Conservation (phyloP, 805 yeast species). For the Crinitomyces ghanaensis region DNA sequence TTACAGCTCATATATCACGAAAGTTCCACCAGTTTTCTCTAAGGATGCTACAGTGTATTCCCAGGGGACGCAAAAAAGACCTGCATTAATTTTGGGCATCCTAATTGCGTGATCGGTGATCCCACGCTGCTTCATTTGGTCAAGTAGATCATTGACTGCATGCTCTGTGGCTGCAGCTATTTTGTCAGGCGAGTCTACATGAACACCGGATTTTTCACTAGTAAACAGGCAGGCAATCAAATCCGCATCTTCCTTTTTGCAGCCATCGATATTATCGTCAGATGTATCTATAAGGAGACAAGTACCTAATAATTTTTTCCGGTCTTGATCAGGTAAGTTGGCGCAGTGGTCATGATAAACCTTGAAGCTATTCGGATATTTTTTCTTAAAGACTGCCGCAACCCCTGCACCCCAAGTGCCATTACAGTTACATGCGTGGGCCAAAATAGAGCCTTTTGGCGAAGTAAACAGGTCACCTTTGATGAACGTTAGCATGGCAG, state of each 20-base stretch:
- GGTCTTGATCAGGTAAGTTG: conserved; percentile 15
- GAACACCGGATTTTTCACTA: conserved; percentile 39
- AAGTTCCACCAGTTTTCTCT: too few species aligned
- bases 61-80: conserved; percentile 77
- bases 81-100: conserved; percentile 75
- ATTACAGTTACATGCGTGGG: conserved; percentile 70
- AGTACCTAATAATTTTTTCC: conserved; percentile 39
- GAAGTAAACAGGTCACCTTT: conserved; percentile 47
- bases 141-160: conserved; percentile 39
- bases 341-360: conserved; percentile 38
- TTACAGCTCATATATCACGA: too few species aligned
- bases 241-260: too few species aligned
- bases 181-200: conserved; percentile 31
- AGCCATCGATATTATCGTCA: too few species aligned
- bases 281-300: conserved; percentile 37
- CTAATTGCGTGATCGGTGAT: conserved; percentile 30
- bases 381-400: conserved; percentile 45
- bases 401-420: conserved; percentile 86
- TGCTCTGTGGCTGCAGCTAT: conserved; percentile 41
- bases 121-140: conserved; percentile 26
- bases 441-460: conserved; percentile 36
- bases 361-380: conserved; percentile 47
- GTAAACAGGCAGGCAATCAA: conserved; percentile 65
- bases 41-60: conserved; percentile 53
- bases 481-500: conserved; percentile 34